These are phyloP conservation scores for Torrubiella hemipterigena DNA, from an alignment of 2,329 filamentous ascomycete species.

Conservation along the genomic window DNA sequence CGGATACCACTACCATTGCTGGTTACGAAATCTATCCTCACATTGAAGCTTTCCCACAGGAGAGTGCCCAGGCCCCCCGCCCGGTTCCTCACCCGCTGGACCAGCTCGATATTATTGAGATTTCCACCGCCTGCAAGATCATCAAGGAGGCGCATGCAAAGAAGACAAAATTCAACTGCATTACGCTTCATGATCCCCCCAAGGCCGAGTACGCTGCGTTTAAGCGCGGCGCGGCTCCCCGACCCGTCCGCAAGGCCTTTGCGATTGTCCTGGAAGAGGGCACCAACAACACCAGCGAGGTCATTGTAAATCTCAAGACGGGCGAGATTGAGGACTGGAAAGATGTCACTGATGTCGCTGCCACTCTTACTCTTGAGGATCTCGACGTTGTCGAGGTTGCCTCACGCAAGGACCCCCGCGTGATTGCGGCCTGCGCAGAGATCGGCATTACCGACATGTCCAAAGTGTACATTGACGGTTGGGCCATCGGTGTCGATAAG, in stretches of 20 bases:
- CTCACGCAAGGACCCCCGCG: conserved; percentile 55
- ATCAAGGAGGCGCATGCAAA: conserved; percentile 25
- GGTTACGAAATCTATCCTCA: conserved; percentile 28
- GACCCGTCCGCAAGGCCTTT: conserved; percentile 36
- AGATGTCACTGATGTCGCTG: conserved; percentile 31
- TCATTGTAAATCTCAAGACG: conserved; percentile 35
- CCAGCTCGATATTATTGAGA: conserved; percentile 42
- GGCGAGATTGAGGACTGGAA: conserved; percentile 30
- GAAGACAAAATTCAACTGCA: conserved; percentile 41
- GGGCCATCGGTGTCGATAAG: conserved; percentile 75
- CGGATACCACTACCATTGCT: conserved; percentile 29
- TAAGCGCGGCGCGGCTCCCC: conserved; percentile 33
- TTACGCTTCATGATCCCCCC: conserved; percentile 53
- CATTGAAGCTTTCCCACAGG: conserved; percentile 26
- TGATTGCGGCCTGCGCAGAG: conserved; percentile 65
- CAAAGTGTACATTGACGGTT: conserved; percentile 75
- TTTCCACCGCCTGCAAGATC: conserved; percentile 34
- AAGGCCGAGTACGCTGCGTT: conserved; percentile 54
- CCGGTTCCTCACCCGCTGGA: conserved; percentile 30
- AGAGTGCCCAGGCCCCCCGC: conserved; percentile 20
- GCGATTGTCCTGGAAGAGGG: conserved; percentile 33
- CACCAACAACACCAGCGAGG: conserved; percentile 30
- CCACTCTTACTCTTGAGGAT: conserved; percentile 64
- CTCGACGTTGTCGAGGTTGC: conserved; percentile 62
- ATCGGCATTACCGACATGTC: conserved; percentile 71